These are phyloP conservation scores for Alternaria alternata DNA, from an alignment of 2,329 filamentous ascomycete species.

Conservation along the genomic window DNA sequence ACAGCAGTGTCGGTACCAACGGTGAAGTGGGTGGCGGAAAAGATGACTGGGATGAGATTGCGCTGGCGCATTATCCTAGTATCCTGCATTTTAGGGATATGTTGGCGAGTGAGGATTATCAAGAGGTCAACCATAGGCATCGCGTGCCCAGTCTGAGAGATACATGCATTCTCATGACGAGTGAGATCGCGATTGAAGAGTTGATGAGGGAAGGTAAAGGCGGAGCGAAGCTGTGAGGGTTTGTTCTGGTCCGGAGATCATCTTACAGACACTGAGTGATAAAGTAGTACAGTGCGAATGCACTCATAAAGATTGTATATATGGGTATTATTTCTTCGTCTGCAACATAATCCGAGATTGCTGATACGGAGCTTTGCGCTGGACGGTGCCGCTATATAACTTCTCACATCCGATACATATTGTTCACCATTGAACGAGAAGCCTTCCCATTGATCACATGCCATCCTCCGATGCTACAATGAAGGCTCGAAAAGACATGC, in stretches of 20 bases:
- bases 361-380: not conserved
- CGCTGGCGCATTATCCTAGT: slow-evolving; percentile 70
- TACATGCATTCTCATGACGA: slow-evolving; percentile 64
- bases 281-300: not conserved
- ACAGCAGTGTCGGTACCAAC: not conserved
- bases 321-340: not conserved
- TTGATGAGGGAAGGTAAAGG: slow-evolving; percentile 9
- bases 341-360: not conserved
- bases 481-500: not conserved
- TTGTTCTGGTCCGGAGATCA: too few relatives aligned
- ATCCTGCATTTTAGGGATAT: slow-evolving; percentile 70
- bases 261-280: not conserved
- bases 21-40: slow-evolving; percentile 19
- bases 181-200: slow-evolving; percentile 54
- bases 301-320: not conserved
- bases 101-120: slow-evolving; percentile 65
- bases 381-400: not conserved
- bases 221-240: slow-evolving; percentile 17
- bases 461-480: not conserved
- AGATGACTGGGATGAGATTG: slow-evolving; percentile 67
- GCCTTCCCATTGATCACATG: not conserved
- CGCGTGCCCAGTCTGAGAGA: slow-evolving; percentile 61
- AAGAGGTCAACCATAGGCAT: slow-evolving; percentile 63
- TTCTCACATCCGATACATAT: not conserved
- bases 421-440: not conserved